These are phyloP conservation scores for Suillus fuscotomentosus DNA, from an alignment of 768 basidiomycete genomes.

Conservation along the genomic window DNA sequence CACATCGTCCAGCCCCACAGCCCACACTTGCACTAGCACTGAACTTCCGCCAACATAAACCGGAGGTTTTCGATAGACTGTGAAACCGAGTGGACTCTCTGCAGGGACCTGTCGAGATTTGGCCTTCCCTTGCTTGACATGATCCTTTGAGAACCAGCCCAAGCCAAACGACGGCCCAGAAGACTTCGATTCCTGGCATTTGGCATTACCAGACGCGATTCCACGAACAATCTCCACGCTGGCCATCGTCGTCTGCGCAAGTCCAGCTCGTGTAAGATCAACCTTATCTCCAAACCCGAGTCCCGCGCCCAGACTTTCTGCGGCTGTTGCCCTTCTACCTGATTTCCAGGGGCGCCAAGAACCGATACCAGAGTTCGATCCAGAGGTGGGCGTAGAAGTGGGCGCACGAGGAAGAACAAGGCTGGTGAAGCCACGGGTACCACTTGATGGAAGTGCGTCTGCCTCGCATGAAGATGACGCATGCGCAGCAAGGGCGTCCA, in stretches of 20 bases:
- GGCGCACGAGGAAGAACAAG: conserved; percentile 48
- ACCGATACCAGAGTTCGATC: conserved; percentile 8
- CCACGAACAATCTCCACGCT: conserved; percentile 78
- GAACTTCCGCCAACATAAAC: conserved; percentile 63
- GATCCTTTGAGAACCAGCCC: conserved; percentile 31
- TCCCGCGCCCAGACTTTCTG: conserved; percentile 24
- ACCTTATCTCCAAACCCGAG: conserved; percentile 46
- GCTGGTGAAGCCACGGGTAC: conserved; percentile 55
- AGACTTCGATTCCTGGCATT: conserved; percentile 17
- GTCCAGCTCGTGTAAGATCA: conserved; percentile 72
- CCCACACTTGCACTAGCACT: conserved; percentile 86
- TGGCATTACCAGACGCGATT: conserved; percentile 27
- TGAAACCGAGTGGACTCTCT: conserved; percentile 56
- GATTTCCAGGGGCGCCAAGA: conserved; percentile 24
- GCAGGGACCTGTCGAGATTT: conserved; percentile 10
- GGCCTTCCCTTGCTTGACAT: conserved; percentile 9
- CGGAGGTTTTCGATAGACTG: conserved; percentile 72
- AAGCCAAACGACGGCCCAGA: conserved; percentile 24
- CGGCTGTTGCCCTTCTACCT: conserved; percentile 17
- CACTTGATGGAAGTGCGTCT: conserved; percentile 39
- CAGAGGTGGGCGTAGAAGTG: conserved; percentile 19
- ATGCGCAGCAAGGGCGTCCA: conserved; percentile 33
- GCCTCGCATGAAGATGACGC: conserved; percentile 24
- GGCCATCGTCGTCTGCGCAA: conserved; percentile 88
- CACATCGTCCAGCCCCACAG: conserved; percentile 77